Evolutionary conservation across 108 stramenopile genomes (phyloP), one percentile per base, ranked within the genome.

Genomic region (Nannochloropsis gaditana): DNA sequence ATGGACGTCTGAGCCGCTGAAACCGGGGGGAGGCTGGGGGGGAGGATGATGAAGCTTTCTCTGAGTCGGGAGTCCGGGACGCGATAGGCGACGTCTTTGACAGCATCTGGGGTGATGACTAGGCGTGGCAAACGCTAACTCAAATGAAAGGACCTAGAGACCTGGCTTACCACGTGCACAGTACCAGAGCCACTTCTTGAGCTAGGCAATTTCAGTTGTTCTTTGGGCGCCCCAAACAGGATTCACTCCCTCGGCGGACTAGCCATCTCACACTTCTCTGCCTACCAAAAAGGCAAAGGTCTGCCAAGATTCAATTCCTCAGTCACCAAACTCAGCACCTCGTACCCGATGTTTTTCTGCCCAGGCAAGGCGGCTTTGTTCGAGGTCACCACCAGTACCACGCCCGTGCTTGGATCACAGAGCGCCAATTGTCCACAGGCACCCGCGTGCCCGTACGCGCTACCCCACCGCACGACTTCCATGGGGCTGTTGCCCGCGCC

Each of bases 21-120:
- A n/a, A n/a, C n/a, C n/a, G 15, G 59, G 19, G 19, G 59, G 59
- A 73, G 59, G 59, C 15, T n/a, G 59, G 4, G n/a, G 59, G 59
- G 59, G 59, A 73, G 59, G 59, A 73, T n/a, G 80, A 43, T 90
- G 88, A 73, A 6, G 59, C 59, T 15, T 73, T 73, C n/a, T 15
- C 59, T 15, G 59, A 73, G 15, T 73, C 59, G 59, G 59, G 59
- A 15, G 59, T 73, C n/a, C 5, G 59, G 4, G 59, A 73, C 19
- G 59, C n/a, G 19, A 15, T 73, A n/a, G n/a, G n/a, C 2, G 59
- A 73, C n/a, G n/a, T 73, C n/a, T 73, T 15, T 15, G 8, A n/a
- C 59, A 73, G 19, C n/a, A n/a, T 73, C 59, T 73, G 59, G 59
- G 59, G 59, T 15, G 59, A 73, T n/a, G n/a, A n/a, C 4, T 73